phyloP scores from a whole-genome alignment of 73 alveolate genomes.

The Tetrahymena borealis region DNA sequence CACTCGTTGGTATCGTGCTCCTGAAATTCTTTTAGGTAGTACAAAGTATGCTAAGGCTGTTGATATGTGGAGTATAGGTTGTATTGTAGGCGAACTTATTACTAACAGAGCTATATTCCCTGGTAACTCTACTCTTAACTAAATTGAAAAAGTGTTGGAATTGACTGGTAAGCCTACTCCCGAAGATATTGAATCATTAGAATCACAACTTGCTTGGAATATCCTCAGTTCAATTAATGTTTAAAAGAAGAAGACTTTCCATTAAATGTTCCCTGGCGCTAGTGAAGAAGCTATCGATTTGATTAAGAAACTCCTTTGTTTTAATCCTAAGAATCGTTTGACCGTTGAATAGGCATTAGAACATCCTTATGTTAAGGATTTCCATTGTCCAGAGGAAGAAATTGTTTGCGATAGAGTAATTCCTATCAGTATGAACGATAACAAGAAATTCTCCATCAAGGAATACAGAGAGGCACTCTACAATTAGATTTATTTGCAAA shows the following conservation, averaged over 20 bases:
- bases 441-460: constrained; percentile 68
- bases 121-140: constrained; percentile 74
- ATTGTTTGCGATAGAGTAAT: constrained; percentile 68
- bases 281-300: constrained; percentile 68
- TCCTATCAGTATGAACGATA: constrained; percentile 74
- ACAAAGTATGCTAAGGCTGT: constrained; percentile 84
- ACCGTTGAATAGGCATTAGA: constrained; percentile 77
- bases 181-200: constrained; percentile 71
- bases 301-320: constrained; percentile 44
- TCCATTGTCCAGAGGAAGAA: constrained; percentile 81
- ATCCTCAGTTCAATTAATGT: constrained; percentile 61
- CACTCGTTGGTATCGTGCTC: constrained; percentile 94
- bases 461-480: constrained; percentile 80
- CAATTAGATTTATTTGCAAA: constrained; percentile 62
- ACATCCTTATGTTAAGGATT: constrained; percentile 81
- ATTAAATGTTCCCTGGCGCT: constrained; percentile 63
- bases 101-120: constrained; percentile 80
- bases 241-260: constrained; percentile 51
- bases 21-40: constrained; percentile 80
- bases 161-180: constrained; percentile 72
- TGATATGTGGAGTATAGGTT: constrained; percentile 97
- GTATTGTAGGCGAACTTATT: constrained; percentile 88
- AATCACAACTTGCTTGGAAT: constrained; percentile 53
- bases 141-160: constrained; percentile 71
- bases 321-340: constrained; percentile 71